These are phyloP conservation scores for Gilbertella persicaria DNA, from an alignment of 371 early-diverging fungal genomes.

Conservation along the genomic window DNA sequence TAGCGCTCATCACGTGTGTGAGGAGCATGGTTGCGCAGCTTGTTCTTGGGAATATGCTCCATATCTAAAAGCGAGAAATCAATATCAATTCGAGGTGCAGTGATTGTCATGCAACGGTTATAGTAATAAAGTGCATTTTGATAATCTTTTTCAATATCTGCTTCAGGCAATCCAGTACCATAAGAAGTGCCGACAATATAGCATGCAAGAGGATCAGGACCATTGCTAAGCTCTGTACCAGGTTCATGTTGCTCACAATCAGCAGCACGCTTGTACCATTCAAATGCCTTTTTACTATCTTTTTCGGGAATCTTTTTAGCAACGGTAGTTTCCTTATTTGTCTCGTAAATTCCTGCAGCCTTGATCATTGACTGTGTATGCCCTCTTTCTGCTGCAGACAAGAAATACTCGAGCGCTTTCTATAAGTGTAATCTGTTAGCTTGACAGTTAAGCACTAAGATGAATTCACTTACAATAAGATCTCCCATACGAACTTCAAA, in stretches of 20 bases:
- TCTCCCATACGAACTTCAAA: constrained; percentile 44
- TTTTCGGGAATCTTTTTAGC: constrained; percentile 26
- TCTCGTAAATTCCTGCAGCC: constrained; percentile 44
- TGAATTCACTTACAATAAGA: constrained; percentile 32
- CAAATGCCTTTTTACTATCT: constrained; percentile 45
- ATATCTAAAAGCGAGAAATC: constrained; percentile 40
- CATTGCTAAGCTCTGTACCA: constrained; percentile 30
- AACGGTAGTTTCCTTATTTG: constrained; percentile 1
- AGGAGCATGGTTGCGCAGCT: constrained; percentile 42
- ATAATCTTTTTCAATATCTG: constrained; percentile 47
- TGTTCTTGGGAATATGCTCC: constrained; percentile 32
- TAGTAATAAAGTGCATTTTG: constrained; percentile 43
- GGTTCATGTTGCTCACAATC: constrained; percentile 32
- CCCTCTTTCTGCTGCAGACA: constrained; percentile 45
- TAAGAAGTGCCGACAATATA: constrained; percentile 49
- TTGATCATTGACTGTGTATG: constrained; percentile 51
- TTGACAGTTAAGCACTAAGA: background rate
- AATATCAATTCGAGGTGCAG: constrained; percentile 44
- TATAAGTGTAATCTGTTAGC: constrained; percentile 11
- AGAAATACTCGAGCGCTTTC: constrained; percentile 45
- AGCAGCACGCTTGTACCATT: constrained; percentile 49
- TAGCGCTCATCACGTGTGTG: constrained; percentile 45
- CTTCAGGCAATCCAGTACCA: constrained; percentile 44
- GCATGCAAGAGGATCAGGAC: constrained; percentile 47
- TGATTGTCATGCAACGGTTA: constrained; percentile 50